phyloP scores from a whole-genome alignment of 2,329 filamentous ascomycete genomes.

The Colletotrichum acutatum region DNA sequence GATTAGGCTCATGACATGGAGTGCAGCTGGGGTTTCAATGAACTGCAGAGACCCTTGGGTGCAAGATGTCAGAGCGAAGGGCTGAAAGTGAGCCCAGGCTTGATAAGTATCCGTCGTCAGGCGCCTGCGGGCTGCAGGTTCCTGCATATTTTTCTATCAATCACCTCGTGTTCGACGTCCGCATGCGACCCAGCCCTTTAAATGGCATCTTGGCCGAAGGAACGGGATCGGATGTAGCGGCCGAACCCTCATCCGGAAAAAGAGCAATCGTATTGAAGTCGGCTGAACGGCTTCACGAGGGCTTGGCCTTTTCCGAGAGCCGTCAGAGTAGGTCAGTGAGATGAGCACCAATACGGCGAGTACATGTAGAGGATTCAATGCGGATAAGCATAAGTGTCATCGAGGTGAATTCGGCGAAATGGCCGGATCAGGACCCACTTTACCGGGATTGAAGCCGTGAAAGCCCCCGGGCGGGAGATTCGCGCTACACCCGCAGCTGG shows the following conservation, averaged over 20 bases:
- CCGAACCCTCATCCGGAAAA: background rate
- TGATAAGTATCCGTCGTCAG: background rate
- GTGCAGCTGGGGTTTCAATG: background rate
- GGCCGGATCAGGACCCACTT: background rate
- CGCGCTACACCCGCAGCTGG: background rate
- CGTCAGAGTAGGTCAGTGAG: too few relatives aligned
- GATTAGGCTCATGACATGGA: background rate
- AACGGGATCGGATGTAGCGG: constrained; percentile 3
- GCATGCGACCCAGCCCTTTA: background rate
- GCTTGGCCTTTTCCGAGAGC: background rate
- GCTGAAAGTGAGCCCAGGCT: background rate
- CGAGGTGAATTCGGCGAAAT: background rate
- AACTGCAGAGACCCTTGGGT: background rate
- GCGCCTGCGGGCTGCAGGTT: background rate
- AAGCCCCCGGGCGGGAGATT: background rate
- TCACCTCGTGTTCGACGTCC: constrained; percentile 17
- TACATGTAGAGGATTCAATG: background rate
- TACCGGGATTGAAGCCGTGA: background rate
- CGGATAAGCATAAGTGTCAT: background rate
- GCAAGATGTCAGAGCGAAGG: background rate
- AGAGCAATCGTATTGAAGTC: background rate
- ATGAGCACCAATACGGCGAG: background rate
- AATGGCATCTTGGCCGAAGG: background rate
- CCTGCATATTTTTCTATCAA: background rate
- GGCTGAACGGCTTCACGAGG: background rate